Evolutionary conservation across 495 filamentous ascomycete genomes (phyloP), one percentile per base, ranked within the genome.

Genomic region (Penicillium parvum): DNA sequence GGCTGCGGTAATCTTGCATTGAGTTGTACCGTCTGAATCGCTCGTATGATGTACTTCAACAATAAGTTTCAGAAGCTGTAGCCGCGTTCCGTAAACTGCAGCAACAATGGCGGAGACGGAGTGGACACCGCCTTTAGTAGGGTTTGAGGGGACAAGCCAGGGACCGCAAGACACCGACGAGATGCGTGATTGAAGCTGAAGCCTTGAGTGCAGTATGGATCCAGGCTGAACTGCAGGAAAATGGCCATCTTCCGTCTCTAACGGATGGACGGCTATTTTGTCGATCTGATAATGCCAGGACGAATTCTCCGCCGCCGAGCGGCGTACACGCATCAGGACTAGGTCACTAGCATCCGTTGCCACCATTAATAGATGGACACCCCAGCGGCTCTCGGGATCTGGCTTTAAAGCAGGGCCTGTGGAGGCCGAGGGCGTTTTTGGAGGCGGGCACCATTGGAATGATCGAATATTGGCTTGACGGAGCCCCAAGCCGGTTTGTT

Each of bases 301-400:
- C 22, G 38, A 29, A 14, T 25, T 20, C 20, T 47, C 30, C 4
- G 21, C 8, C 11, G 25, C 11, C 18, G 38, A 43, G 29, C 53
- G 38, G 25, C 29, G 46, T 2, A 61, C 39, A 1, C 45, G 55
- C 16, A 74, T 37, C 5, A 71, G 26, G 33, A 62, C 52, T 19
- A 69, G 38, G 43, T 74, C 65, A 43, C 71, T 71, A n/a, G 54
- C 47, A 53, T 74, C 71, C 45, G 67, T 73, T 1, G 63, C 49
- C 0, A 71, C 47, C 10, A 57, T 40, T 7, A 76, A 47, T 3
- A 73, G 33, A 5, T 59, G 52, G 4, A 63, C 34, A 4, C 72
- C 71, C 72, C 71, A 75, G n/a, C 68, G 64, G 23, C 32, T 60
- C 38, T 68, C 62, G 5, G 47, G 34, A 0, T 43, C 50, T 3